Conservation (phyloP, 140 eudicot species). For the Oenanthe javanica region DNA sequence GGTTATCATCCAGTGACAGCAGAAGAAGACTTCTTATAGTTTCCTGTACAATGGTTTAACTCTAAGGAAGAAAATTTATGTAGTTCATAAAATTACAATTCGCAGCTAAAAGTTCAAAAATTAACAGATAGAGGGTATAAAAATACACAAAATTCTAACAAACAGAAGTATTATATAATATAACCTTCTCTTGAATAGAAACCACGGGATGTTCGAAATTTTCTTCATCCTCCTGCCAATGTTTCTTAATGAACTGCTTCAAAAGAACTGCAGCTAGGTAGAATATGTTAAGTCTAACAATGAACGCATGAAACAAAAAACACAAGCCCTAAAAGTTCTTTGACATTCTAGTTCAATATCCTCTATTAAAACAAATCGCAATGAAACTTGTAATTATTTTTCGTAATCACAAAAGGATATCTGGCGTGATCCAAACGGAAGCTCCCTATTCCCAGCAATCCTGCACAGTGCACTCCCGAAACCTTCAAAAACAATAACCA, state of each 20-base stretch:
- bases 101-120: conserved; percentile 1
- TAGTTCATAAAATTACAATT: conserved; percentile 9
- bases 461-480: conserved; percentile 80
- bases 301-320: not conserved
- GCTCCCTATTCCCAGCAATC: conserved; percentile 82
- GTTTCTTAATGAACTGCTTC: conserved; percentile 84
- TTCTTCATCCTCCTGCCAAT: conserved; percentile 93
- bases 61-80: conserved; percentile 12
- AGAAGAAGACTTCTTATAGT: conserved; percentile 66
- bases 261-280: conserved; percentile 85
- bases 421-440: conserved; percentile 80
- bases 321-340: not conserved
- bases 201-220: conserved; percentile 84
- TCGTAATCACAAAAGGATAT: conserved; percentile 61
- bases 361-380: not conserved
- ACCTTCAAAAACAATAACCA: conserved; percentile 39
- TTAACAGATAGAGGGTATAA: not conserved
- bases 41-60: conserved; percentile 40
- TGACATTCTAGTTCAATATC: not conserved
- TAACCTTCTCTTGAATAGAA: conserved; percentile 80
- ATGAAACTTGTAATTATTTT: not conserved
- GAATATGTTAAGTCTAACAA: conserved; percentile 41
- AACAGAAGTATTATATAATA: not conserved
- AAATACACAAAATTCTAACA: not conserved
- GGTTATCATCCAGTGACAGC: conserved; percentile 71